Evolutionary conservation across 1,139 yeast genomes (phyloP), one percentile per base, ranked within the genome.

Genomic region (Wickerhamomyces sp.): DNA sequence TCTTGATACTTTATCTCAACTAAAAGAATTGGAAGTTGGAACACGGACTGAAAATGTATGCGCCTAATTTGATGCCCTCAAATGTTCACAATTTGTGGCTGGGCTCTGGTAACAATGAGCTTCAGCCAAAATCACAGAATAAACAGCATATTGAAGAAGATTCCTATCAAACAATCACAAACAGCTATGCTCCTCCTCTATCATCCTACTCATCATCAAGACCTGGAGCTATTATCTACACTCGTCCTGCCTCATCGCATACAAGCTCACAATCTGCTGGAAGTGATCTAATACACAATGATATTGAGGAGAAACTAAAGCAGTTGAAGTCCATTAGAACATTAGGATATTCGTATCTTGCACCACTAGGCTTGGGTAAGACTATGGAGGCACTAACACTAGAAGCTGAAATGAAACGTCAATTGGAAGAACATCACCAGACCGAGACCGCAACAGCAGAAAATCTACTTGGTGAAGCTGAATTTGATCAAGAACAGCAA

Each of bases 281-380:
- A 38, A 27, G 33, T 32, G 30, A 39, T 8, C 7, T 32, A 2
- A 24, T 43, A 3, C 42, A 42, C 17, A 38, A 33, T 17, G 45
- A 38, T 13, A 41, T 52, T 0, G 75, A 68, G 40, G 52, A 62
- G 35, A 65, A 68, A 41, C 52, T 70, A 20, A 67, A 68, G 16
- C 68, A 66, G 37, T 55, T 78, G 41, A 67, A 64, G 31, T 61
- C 60, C 9, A 64, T 78, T 18, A 61, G 74, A 25, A 66, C 62
- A 20, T 62, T 68, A 31, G 87, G 87, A 0, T 74, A 71, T 51
- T 51, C 63, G 9, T 64, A 70, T 26, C 54, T 80, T 28, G 62
- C 69, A 22, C 86, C 86, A 0, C 61, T 76, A 26, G 87, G 86
- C 0, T 51, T 79, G 7, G 70, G 70, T 16, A 71, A 68, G 49